Evolutionary conservation across 805 yeast species (phyloP).

Genomic region (Cyberlindnera amylophila): DNA sequence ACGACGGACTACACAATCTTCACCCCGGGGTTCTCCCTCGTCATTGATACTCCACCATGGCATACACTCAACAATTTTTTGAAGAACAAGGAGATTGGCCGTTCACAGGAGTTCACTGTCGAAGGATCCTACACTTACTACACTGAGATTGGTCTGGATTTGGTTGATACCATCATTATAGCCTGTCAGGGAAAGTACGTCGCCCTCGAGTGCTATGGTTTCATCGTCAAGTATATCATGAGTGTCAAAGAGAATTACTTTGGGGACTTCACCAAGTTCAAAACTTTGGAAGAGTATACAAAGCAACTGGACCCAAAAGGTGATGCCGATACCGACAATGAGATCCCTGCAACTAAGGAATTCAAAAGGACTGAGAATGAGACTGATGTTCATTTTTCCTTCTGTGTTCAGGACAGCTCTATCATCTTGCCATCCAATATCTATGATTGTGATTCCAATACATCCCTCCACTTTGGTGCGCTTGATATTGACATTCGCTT

Average conservation of each 20-base stretch:
- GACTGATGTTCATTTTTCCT: slow-evolving; percentile 69
- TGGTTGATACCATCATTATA: slow-evolving; percentile 66
- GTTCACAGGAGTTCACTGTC: slow-evolving; percentile 56
- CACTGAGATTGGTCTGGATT: slow-evolving; percentile 54
- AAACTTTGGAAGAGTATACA: slow-evolving; percentile 80
- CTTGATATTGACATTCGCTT: slow-evolving; percentile 80
- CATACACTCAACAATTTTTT: slow-evolving; percentile 77
- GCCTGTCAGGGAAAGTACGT: slow-evolving; percentile 64
- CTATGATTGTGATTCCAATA: slow-evolving; percentile 58
- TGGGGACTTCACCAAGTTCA: slow-evolving; percentile 80
- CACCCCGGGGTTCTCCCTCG: slow-evolving; percentile 59
- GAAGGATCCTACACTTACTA: slow-evolving; percentile 64
- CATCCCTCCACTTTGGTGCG: slow-evolving; percentile 58
- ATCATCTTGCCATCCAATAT: slow-evolving; percentile 69
- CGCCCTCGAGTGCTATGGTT: slow-evolving; percentile 74
- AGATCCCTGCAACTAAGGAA: slow-evolving; percentile 2
- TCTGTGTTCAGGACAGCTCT: slow-evolving; percentile 67
- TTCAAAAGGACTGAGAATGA: slow-evolving; percentile 59
- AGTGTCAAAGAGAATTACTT: slow-evolving; percentile 82
- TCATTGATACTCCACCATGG: slow-evolving; percentile 85
- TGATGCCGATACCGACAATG: background rate
- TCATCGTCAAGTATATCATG: slow-evolving; percentile 69
- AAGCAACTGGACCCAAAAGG: slow-evolving; percentile 20
- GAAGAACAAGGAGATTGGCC: slow-evolving; percentile 59
- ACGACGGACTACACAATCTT: slow-evolving; percentile 45